These are phyloP conservation scores for Russula sp. DNA, from an alignment of 768 basidiomycete genomes.

Conservation along the genomic window DNA sequence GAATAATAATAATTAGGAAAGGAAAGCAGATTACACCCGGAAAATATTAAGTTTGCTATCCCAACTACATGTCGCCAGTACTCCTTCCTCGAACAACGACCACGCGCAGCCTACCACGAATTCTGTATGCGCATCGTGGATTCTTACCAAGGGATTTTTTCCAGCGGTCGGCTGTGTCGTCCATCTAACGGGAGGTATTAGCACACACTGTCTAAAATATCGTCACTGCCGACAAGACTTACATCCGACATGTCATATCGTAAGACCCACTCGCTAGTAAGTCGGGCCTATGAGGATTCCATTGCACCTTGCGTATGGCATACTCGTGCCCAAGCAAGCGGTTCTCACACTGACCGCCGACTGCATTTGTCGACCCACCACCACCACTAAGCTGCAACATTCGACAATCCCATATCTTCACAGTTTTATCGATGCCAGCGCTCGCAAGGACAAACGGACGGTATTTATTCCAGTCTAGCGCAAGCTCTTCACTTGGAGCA, in stretches of 20 bases:
- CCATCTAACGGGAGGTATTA: slow-evolving; percentile 50
- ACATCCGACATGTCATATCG: slow-evolving; percentile 96
- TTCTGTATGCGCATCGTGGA: slow-evolving; percentile 89
- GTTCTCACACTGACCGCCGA: slow-evolving; percentile 70
- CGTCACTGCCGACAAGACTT: slow-evolving; percentile 36
- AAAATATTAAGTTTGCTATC: slow-evolving; percentile 82
- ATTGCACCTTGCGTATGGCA: slow-evolving; percentile 83
- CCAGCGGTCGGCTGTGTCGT: slow-evolving; percentile 55
- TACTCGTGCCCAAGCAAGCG: slow-evolving; percentile 84
- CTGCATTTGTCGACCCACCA: slow-evolving; percentile 43
- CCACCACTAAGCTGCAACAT: slow-evolving; percentile 64
- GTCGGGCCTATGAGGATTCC: slow-evolving; percentile 78
- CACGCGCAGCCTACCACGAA: slow-evolving; percentile 91
- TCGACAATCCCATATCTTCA: slow-evolving; percentile 84
- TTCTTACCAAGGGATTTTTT: slow-evolving; percentile 54
- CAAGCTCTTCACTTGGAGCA: slow-evolving; percentile 72
- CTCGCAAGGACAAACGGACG: slow-evolving; percentile 73
- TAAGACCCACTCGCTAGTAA: slow-evolving; percentile 74
- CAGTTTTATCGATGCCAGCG: slow-evolving; percentile 71
- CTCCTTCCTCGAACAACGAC: slow-evolving; percentile 87
- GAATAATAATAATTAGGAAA: background rate
- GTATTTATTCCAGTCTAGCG: slow-evolving; percentile 94
- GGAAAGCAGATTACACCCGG: slow-evolving; percentile 40
- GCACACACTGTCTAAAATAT: background rate
- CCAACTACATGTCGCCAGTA: slow-evolving; percentile 91